Evolutionary conservation across 129 eudicot species (phyloP).

Genomic region (Daucus carota): DH1_v3.0 NC_030383.2:14117501-14118000

Average conservation of each 20-base stretch:
- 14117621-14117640: constrained; percentile 2
- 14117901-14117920: constrained; percentile 48
- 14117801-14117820: constrained; percentile 51
- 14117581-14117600: constrained; percentile 99
- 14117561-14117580: constrained; percentile 99
- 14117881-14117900: constrained; percentile 38
- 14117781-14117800: constrained; percentile 92
- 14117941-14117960: constrained; percentile 71
- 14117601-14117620: background rate
- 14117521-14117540: constrained; percentile 14
- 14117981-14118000: constrained; percentile 94
- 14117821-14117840: constrained; percentile 57
- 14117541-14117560: constrained; percentile 79
- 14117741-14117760: constrained; percentile 87
- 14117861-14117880: constrained; percentile 66
- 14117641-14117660: constrained; percentile 6
- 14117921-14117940: constrained; percentile 76
- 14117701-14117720: constrained; percentile 61
- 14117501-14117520: background rate
- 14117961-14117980: constrained; percentile 86
- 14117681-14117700: constrained; percentile 59
- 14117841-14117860: constrained; percentile 76
- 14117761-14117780: constrained; percentile 64
- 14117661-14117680: constrained; percentile 22
- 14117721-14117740: constrained; percentile 86